phyloP scores from a whole-genome alignment of 495 filamentous ascomycete species.

The Barbatosphaeria neglecta region DNA sequence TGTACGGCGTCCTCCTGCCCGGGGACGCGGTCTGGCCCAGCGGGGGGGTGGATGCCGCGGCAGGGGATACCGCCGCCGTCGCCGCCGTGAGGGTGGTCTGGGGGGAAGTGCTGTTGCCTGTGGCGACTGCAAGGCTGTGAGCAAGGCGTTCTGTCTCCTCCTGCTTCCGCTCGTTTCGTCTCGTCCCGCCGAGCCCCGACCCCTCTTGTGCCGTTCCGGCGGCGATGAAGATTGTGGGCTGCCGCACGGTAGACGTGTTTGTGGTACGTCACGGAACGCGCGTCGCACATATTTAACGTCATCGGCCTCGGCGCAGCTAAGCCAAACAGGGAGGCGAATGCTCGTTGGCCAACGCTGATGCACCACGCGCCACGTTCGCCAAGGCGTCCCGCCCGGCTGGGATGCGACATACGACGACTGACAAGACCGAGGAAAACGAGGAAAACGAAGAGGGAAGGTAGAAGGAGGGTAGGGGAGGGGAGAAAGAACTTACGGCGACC shows the following conservation, averaged over 20 bases:
- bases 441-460: neutral
- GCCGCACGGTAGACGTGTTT: too few species aligned
- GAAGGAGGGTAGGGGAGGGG: neutral
- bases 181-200: too few species aligned
- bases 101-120: neutral
- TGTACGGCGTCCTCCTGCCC: neutral
- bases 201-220: too few species aligned
- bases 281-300: neutral
- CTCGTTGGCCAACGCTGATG: too few species aligned
- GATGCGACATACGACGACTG: too few species aligned
- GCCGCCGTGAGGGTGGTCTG: neutral
- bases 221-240: too few species aligned
- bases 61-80: neutral
- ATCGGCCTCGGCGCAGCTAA: neutral
- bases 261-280: neutral
- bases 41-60: neutral
- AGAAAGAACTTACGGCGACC: constrained; percentile 7
- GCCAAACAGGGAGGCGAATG: too few species aligned
- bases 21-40: neutral
- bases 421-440: neutral
- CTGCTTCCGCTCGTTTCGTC: too few species aligned
- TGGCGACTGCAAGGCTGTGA: neutral
- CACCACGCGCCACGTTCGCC: too few species aligned
- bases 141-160: neutral
- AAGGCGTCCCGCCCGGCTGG: too few species aligned